Evolutionary conservation across 257 asterid genomes (phyloP).

Genomic region (Haberlea rhodopensis): DNA sequence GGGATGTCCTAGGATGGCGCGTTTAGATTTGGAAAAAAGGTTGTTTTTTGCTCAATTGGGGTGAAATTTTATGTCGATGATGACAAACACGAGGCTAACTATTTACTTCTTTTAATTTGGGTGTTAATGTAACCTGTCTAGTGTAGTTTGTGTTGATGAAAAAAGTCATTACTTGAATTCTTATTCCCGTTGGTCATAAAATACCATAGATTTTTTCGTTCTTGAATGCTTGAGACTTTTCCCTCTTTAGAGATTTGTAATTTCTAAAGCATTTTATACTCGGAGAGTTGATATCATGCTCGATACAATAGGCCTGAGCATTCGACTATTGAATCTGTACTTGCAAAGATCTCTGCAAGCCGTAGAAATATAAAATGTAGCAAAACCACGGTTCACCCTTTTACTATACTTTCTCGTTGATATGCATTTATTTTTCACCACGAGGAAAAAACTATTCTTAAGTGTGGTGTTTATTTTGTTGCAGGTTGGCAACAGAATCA

Average conservation of each 20-base stretch:
- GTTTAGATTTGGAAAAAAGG: not conserved
- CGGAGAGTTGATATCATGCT: not conserved
- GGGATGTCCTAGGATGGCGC: not conserved
- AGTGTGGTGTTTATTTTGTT: not conserved
- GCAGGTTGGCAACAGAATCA: constrained; percentile 45
- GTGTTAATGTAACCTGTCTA: not conserved
- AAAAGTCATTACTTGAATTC: not conserved
- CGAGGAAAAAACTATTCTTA: not conserved
- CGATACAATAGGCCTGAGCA: not conserved
- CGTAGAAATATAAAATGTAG: not conserved
- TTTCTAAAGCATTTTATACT: not conserved
- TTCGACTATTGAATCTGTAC: not conserved
- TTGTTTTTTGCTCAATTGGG: not conserved
- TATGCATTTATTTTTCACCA: not conserved
- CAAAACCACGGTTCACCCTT: not conserved
- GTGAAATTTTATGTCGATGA: not conserved
- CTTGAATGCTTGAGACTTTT: not conserved
- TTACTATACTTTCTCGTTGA: not conserved
- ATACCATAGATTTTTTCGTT: not conserved
- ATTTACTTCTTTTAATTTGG: not conserved
- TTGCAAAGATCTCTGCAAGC: not conserved
- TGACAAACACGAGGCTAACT: not conserved
- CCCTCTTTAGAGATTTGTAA: not conserved
- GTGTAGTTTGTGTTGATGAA: not conserved
- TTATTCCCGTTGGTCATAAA: not conserved